A percentile compares a stretch with the other conserved stretches of the same genome.
These are phyloP conservation scores for Mycena vulgaris DNA, from an alignment of 768 basidiomycete genomes.

Conservation along the genomic window DNA sequence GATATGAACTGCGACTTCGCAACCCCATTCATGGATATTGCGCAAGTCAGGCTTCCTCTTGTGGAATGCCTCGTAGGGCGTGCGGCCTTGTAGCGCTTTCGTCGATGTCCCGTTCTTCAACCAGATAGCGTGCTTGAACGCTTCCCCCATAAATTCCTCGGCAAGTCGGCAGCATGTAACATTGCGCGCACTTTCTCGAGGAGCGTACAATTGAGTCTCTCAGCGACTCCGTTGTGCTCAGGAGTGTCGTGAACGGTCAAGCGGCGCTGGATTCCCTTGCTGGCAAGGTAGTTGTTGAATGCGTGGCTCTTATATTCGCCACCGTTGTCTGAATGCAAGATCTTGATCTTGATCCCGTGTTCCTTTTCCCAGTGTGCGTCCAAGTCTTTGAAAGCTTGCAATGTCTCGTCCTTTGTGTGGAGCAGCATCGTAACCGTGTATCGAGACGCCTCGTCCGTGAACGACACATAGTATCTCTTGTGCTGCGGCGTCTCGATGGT, in stretches of 20 bases:
- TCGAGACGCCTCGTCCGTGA: constrained; percentile 11
- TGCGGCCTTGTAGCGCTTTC: too few relatives aligned
- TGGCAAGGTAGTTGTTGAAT: constrained; percentile 38
- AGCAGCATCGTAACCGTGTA: constrained; percentile 43
- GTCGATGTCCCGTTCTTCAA: too few relatives aligned
- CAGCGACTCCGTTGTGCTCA: not conserved
- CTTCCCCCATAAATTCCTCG: too few relatives aligned
- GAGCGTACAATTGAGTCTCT: not conserved
- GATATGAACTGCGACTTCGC: too few relatives aligned
- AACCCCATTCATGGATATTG: too few relatives aligned
- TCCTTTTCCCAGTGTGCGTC: constrained; percentile 44
- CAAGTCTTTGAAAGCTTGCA: constrained; percentile 43
- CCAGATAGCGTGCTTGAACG: too few relatives aligned
- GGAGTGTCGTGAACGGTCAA: constrained; percentile 39
- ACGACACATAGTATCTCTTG: constrained; percentile 4
- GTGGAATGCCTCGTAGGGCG: too few relatives aligned
- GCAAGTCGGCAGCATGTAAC: too few relatives aligned
- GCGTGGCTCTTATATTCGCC: constrained; percentile 37
- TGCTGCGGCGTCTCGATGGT: too few relatives aligned
- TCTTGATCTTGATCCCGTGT: constrained; percentile 25
- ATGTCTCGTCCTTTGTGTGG: constrained; percentile 44
- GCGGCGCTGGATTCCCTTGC: constrained; percentile 33
- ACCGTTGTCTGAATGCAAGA: not conserved
- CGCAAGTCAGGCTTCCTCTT: too few relatives aligned
- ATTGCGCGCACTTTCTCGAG: constrained; percentile 42